Conservation (phyloP, 768 basidiomycete genomes). For the Pleurotus tuber-regium region DNA sequence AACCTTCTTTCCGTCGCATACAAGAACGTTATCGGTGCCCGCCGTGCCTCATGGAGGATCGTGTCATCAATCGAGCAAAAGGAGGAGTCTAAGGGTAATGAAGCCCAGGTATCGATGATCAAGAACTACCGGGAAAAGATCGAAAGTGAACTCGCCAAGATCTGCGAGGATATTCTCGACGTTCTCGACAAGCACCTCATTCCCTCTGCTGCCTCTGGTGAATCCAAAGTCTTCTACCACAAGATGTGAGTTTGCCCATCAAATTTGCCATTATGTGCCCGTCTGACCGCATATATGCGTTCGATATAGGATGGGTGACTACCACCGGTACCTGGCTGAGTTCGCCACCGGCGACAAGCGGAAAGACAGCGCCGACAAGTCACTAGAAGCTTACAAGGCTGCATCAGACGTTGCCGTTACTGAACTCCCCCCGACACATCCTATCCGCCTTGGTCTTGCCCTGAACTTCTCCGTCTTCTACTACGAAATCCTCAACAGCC, state of each 20-base stretch:
- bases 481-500: conserved; percentile 99
- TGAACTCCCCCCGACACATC: conserved; percentile 94
- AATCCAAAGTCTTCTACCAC: conserved; percentile 86
- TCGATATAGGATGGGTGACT: conserved; percentile 74
- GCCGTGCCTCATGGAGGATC: conserved; percentile 83
- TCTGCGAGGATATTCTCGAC: conserved; percentile 77
- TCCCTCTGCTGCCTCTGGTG: conserved; percentile 61
- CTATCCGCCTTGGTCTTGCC: conserved; percentile 96
- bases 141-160: conserved; percentile 70
- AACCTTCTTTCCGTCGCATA: conserved; percentile 88
- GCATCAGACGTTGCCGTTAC: conserved; percentile 96
- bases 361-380: conserved; percentile 96
- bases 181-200: conserved; percentile 55
- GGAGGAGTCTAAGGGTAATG: conserved; percentile 47
- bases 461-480: conserved; percentile 99
- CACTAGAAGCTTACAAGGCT: conserved; percentile 95
- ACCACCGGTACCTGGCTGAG: conserved; percentile 93
- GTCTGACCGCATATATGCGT: conserved; percentile 1
- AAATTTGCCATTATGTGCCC: background rate
- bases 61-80: conserved; percentile 75
- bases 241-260: conserved; percentile 60
- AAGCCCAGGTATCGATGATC: conserved; percentile 60
- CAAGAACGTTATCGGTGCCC: conserved; percentile 84
- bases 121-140: conserved; percentile 72
- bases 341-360: conserved; percentile 98